These are phyloP conservation scores for Xylariaceae sp. DNA, from an alignment of 2,329 filamentous ascomycete species.

Conservation along the genomic window DNA sequence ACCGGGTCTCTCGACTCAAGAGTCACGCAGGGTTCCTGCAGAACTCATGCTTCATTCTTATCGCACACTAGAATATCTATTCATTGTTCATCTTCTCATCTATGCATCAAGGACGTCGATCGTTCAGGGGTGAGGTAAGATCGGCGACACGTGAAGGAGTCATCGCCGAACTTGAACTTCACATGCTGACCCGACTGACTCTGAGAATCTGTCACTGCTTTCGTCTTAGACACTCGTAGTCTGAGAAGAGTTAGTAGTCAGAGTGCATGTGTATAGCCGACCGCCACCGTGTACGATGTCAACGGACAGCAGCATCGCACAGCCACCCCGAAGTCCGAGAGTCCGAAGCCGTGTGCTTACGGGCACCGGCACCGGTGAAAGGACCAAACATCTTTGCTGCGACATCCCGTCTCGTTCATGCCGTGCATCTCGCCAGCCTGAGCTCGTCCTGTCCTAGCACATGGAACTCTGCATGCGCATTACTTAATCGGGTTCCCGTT, in stretches of 20 bases:
- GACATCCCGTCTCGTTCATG: slow-evolving; percentile 11
- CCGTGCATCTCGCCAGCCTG: neutral
- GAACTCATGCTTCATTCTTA: neutral
- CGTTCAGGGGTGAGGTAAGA: no score
- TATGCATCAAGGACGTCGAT: no score
- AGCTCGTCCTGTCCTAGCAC: neutral
- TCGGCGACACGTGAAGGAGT: no score
- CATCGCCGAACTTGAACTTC: no score
- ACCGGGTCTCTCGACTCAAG: neutral
- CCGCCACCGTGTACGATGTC: neutral
- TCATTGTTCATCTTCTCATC: no score
- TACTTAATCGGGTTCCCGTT: neutral
- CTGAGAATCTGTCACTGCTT: no score
- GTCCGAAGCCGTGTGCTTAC: no score
- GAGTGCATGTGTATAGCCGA: no score
- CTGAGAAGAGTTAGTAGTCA: no score
- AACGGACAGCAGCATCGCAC: neutral
- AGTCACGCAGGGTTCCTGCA: neutral
- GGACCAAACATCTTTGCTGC: neutral
- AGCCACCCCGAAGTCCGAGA: no score
- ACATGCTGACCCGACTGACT: neutral
- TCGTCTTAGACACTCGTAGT: neutral
- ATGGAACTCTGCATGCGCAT: neutral
- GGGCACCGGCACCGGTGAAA: neutral
- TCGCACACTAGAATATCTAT: no score